These are phyloP conservation scores for Tricholoma hemisulphureum DNA, from an alignment of 768 basidiomycete species.

Conservation along the genomic window DNA sequence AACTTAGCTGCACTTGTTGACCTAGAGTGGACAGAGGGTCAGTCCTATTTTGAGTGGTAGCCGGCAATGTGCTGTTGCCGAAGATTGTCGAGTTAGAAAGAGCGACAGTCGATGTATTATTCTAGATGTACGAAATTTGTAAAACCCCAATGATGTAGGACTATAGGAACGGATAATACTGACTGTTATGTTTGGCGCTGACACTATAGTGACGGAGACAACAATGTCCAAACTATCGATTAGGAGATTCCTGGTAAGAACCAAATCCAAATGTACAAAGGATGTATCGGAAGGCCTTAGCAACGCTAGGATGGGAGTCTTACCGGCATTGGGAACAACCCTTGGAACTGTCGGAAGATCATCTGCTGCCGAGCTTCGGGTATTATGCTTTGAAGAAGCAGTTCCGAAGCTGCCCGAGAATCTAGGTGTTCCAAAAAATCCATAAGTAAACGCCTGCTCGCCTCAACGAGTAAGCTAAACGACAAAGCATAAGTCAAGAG, in stretches of 20 bases:
- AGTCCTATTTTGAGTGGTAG: slow-evolving; percentile 55
- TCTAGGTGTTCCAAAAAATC: slow-evolving; percentile 12
- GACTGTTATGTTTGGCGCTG: slow-evolving; percentile 39
- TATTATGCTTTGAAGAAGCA: slow-evolving; percentile 10
- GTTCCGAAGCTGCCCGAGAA: slow-evolving; percentile 8
- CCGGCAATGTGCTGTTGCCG: slow-evolving; percentile 27
- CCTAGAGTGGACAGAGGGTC: slow-evolving; percentile 45
- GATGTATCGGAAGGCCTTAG: neutral
- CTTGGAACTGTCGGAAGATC: slow-evolving; percentile 11
- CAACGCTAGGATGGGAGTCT: neutral
- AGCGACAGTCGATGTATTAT: slow-evolving; percentile 30
- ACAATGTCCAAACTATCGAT: slow-evolving; percentile 57
- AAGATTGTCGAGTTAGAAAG: slow-evolving; percentile 17
- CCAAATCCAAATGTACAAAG: slow-evolving; percentile 28
- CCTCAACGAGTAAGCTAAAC: slow-evolving; percentile 48
- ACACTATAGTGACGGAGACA: slow-evolving; percentile 49
- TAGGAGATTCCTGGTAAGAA: slow-evolving; percentile 36
- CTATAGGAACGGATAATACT: neutral
- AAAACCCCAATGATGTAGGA: no score
- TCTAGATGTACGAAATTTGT: slow-evolving; percentile 20
- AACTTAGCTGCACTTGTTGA: slow-evolving; percentile 43
- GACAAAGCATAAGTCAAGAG: neutral
- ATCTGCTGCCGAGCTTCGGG: slow-evolving; percentile 10
- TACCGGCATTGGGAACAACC: slow-evolving; percentile 9
- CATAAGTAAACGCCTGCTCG: slow-evolving; percentile 33